Percentiles rank a stretch among this genome's conserved stretches.
These are phyloP conservation scores for Candida labiduridarum DNA, from an alignment of 1,139 yeast genomes.

Conservation along the genomic window DNA sequence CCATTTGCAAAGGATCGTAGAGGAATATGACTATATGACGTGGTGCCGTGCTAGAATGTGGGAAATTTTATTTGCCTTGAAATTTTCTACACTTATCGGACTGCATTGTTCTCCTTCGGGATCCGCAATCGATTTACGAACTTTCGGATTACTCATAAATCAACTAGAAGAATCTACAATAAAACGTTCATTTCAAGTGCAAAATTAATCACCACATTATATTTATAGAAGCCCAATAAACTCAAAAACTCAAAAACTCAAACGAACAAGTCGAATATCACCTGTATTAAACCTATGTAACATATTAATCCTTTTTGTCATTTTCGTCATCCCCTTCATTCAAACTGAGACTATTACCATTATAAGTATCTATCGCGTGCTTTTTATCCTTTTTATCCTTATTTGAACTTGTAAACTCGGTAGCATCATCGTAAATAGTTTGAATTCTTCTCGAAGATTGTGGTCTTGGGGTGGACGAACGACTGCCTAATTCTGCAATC, in stretches of 20 bases:
- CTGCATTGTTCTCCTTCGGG: background rate
- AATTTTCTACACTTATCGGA: background rate
- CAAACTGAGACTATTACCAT: conserved; percentile 24
- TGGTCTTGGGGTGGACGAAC: conserved; percentile 22
- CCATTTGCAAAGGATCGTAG: conserved; percentile 22
- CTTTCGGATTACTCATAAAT: background rate
- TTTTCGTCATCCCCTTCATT: conserved; percentile 20
- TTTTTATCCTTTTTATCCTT: conserved; percentile 12
- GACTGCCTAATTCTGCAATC: conserved; percentile 15
- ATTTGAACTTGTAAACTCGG: background rate
- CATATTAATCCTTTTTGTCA: conserved; percentile 4
- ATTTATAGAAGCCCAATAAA: background rate
- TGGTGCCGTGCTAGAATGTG: background rate
- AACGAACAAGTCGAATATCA: background rate
- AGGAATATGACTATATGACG: background rate
- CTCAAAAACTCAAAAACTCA: background rate
- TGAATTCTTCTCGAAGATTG: conserved; percentile 25
- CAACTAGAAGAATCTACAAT: background rate
- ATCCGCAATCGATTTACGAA: background rate
- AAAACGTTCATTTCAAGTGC: too few species aligned
- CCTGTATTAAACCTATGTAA: background rate
- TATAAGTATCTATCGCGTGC: conserved; percentile 18
- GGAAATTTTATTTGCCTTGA: background rate
- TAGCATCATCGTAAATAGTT: conserved; percentile 21
- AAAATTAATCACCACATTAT: background rate